These are phyloP conservation scores for Alternaria sp. DNA, from an alignment of 2,329 filamentous ascomycete genomes.

Conservation along the genomic window DNA sequence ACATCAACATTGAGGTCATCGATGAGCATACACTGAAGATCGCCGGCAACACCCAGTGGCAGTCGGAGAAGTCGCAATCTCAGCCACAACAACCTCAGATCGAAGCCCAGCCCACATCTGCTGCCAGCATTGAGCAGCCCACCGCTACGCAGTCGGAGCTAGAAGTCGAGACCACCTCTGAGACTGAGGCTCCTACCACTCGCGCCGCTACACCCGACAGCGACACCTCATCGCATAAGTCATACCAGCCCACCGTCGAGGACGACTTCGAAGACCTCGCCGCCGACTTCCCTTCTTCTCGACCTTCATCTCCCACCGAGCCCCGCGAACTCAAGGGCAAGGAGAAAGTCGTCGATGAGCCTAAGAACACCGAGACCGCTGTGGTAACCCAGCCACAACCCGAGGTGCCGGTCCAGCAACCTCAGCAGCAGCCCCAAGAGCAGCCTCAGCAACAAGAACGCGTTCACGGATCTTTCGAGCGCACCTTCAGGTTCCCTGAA, in stretches of 20 bases:
- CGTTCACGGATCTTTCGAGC: constrained; percentile 69
- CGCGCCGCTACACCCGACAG: constrained; percentile 31
- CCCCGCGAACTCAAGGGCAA: constrained; percentile 36
- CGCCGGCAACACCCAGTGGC: constrained; percentile 38
- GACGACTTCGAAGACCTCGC: constrained; percentile 47
- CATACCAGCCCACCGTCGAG: constrained; percentile 46
- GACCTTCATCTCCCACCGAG: constrained; percentile 27
- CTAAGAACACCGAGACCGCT: constrained; percentile 17
- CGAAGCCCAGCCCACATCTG: constrained; percentile 10
- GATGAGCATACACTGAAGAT: constrained; percentile 44
- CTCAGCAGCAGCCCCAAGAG: constrained; percentile 15
- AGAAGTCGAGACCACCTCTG: constrained; percentile 12
- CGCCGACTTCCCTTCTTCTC: constrained; percentile 35
- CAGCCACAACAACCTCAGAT: constrained; percentile 12
- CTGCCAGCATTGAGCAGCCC: background rate
- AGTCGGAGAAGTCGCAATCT: constrained; percentile 18
- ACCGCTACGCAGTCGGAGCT: background rate
- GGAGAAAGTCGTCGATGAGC: constrained; percentile 31
- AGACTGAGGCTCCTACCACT: constrained; percentile 13
- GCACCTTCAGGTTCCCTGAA: constrained; percentile 71
- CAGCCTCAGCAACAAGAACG: constrained; percentile 56
- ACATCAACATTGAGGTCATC: constrained; percentile 43
- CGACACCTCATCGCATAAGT: constrained; percentile 41
- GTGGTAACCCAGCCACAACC: constrained; percentile 26
- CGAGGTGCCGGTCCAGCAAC: constrained; percentile 20